Conservation (phyloP, 1,284 basidiomycete genomes). For the Cutaneotrichosporon curvatum region DNA sequence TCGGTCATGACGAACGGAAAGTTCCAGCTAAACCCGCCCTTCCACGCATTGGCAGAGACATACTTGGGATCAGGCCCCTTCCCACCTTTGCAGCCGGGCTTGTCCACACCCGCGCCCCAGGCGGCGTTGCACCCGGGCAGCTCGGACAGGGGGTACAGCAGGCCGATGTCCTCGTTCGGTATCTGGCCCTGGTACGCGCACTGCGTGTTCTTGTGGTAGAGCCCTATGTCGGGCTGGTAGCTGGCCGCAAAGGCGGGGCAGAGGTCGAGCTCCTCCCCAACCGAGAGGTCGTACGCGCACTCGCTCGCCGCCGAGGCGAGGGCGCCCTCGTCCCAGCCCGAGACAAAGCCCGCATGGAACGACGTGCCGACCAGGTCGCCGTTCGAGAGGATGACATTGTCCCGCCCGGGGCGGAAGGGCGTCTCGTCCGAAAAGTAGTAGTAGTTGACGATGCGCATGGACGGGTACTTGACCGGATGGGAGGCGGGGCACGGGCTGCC, state of each 20-base stretch:
- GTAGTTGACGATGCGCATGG: slow-evolving; percentile 45
- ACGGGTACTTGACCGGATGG: slow-evolving; percentile 29
- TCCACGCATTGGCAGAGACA: too few species aligned
- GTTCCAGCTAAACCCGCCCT: too few species aligned
- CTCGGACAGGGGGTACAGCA: slow-evolving; percentile 5
- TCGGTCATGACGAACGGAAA: too few species aligned
- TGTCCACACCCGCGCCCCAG: too few species aligned
- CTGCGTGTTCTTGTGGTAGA: slow-evolving; percentile 4
- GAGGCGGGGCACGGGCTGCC: slow-evolving; percentile 38
- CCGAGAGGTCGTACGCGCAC: too few species aligned
- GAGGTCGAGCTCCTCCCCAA: neutral
- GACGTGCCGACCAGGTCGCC: slow-evolving; percentile 45
- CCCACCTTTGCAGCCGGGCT: too few species aligned
- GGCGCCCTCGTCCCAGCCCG: slow-evolving; percentile 42
- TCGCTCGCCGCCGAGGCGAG: slow-evolving; percentile 42
- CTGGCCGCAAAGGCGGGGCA: neutral
- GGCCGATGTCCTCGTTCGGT: slow-evolving; percentile 11
- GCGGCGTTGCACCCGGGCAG: slow-evolving; percentile 37
- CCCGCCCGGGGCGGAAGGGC: neutral
- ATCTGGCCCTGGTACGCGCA: too few species aligned
- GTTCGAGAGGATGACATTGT: slow-evolving; percentile 25
- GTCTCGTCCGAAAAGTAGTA: neutral
- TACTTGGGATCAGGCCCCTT: too few species aligned
- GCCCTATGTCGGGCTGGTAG: neutral
- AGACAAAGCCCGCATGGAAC: slow-evolving; percentile 45